These are phyloP conservation scores for Vigna hirtella DNA, from an alignment of 306 rosid genomes.

Conservation along the genomic window DNA sequence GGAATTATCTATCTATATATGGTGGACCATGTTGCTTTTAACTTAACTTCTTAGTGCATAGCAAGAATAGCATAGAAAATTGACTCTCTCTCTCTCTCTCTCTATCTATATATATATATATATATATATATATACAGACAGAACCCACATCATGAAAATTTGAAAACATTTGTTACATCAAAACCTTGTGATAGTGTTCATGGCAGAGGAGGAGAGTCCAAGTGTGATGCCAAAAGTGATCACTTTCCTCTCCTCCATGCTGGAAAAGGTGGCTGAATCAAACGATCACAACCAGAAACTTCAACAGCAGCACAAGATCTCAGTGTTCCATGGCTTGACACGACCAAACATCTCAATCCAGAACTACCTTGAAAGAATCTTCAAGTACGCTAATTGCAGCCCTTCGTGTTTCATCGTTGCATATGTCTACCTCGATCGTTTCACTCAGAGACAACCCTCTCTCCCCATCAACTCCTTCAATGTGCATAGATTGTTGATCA, in stretches of 20 bases:
- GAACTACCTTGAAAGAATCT: conserved; percentile 82
- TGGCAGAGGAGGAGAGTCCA: conserved; percentile 87
- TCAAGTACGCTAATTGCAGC: conserved; percentile 95
- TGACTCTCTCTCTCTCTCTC: too few relatives aligned
- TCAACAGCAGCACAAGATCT: conserved; percentile 68
- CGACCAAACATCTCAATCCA: conserved; percentile 81
- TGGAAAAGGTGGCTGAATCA: conserved; percentile 79
- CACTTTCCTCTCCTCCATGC: conserved; percentile 78
- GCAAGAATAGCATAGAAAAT: not conserved
- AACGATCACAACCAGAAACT: conserved; percentile 59
- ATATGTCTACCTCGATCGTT: conserved; percentile 88
- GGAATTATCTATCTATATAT: too few relatives aligned
- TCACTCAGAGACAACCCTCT: conserved; percentile 73
- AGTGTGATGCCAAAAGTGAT: conserved; percentile 70
- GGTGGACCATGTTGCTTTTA: too few relatives aligned
- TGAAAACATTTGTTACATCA: conserved; percentile 39
- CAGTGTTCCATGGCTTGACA: conserved; percentile 84
- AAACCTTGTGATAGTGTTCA: conserved; percentile 38
- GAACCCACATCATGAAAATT: conserved; percentile 35
- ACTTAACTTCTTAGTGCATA: not conserved
- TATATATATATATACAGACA: too few relatives aligned
- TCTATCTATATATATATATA: not conserved
- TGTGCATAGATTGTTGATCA: conserved; percentile 83
- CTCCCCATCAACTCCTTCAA: conserved; percentile 84
- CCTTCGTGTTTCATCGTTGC: conserved; percentile 91